These are phyloP conservation scores for Rhynchosporium secalis DNA, from an alignment of 2,329 filamentous ascomycete species.

Conservation along the genomic window DNA sequence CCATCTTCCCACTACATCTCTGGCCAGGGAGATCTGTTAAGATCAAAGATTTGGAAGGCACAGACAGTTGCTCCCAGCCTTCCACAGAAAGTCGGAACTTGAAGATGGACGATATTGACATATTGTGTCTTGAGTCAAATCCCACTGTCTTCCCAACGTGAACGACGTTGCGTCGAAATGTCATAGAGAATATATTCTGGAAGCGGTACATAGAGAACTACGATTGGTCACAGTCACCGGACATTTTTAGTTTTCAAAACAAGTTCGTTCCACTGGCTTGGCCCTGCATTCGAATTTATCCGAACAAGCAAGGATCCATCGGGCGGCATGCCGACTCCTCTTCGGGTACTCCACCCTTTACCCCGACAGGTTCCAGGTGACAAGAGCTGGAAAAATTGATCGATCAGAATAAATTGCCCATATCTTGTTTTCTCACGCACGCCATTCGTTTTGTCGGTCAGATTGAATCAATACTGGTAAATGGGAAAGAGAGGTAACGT, in stretches of 20 bases:
- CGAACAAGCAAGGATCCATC: slow-evolving; percentile 3
- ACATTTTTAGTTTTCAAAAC: background rate
- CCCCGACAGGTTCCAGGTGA: background rate
- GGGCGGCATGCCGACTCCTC: background rate
- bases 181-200: background rate
- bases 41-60: background rate
- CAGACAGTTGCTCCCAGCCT: background rate
- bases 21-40: background rate
- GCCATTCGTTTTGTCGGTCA: background rate
- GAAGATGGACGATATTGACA: too few relatives aligned
- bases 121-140: background rate
- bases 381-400: too few relatives aligned
- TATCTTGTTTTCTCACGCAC: background rate
- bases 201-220: slow-evolving; percentile 1
- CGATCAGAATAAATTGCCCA: background rate
- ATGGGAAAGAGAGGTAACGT: background rate
- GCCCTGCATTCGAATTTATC: slow-evolving; percentile 5
- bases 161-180: slow-evolving; percentile 1
- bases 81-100: background rate
- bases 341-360: slow-evolving; percentile 6
- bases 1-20: slow-evolving; percentile 17
- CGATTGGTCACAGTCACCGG: background rate
- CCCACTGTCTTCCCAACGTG: too few relatives aligned
- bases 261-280: slow-evolving; percentile 2
- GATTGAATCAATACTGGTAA: background rate